These are phyloP conservation scores for Nicotiana tomentosiformis DNA, from an alignment of 257 asterid genomes.

Conservation along the genomic window DNA sequence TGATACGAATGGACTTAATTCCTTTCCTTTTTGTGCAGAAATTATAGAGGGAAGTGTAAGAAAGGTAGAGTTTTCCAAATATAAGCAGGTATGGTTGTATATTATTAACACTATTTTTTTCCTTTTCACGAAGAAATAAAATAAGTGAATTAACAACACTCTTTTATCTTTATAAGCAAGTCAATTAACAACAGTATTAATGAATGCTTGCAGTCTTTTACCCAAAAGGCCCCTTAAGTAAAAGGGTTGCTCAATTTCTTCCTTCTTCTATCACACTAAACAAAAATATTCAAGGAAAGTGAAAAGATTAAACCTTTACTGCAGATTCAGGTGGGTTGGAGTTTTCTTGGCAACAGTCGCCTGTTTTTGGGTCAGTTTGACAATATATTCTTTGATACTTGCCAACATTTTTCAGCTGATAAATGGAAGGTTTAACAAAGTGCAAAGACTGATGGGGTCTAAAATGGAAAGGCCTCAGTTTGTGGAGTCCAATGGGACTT, in stretches of 20 bases:
- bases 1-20: neutral
- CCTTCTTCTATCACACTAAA: neutral
- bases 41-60: neutral
- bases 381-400: conserved; percentile 35
- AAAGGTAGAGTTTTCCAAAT: neutral
- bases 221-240: neutral
- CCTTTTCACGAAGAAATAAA: neutral
- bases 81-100: neutral
- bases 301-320: neutral
- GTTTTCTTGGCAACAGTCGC: conserved; percentile 26
- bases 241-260: neutral
- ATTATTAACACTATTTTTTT: neutral
- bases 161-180: neutral
- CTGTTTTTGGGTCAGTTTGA: conserved; percentile 31
- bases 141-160: neutral
- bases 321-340: conserved; percentile 24
- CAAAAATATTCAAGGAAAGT: neutral
- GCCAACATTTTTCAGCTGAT: conserved; percentile 18
- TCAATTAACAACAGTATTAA: neutral
- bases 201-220: neutral
- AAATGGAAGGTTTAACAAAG: conserved; percentile 24
- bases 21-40: neutral
- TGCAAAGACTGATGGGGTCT: conserved; percentile 20
- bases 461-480: conserved; percentile 23
- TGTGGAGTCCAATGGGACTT: conserved; percentile 37